Evolutionary conservation across 2,329 filamentous ascomycete genomes (phyloP), one percentile per base, ranked within the genome.

Genomic region (Calonectria hawksworthii): DNA sequence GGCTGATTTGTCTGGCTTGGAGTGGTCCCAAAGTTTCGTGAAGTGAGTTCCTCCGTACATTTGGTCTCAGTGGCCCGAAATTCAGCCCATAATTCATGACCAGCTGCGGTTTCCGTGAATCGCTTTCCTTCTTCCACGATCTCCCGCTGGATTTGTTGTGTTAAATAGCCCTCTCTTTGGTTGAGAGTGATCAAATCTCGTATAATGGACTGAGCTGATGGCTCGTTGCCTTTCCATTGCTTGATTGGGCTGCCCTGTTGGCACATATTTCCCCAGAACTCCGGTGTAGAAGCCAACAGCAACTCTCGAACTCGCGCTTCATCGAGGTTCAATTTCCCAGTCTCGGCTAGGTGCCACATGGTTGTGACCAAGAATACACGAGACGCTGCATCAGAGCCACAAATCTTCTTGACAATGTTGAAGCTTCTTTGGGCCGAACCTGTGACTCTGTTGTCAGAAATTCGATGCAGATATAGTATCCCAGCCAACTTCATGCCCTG

Each of bases 391-490:
- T 64, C 14, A 14, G 54, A 30, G 10, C 70, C 70, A 23, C 70
- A 73, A 13, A 73, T 68, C 14, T 68, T 73, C 18, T 73, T 30
- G 5, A 73, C 7, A 5, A 73, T 23, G 11, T 38, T 52, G 36
- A 73, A 68, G 32, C 38, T 54, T 41, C 30, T 23, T 44, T 68
- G 51, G 1, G 54, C 54, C 13, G 70, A 32, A 4, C 64, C 70
- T 3, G 70, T 54, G n/a, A 68, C 54, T 38, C 70, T 63, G 41
- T 73, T 73, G n/a, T 73, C 70, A 9, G 70, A 51, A 14, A 73
- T 73, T 0, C 70, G 64, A 64, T 73, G 70, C 6, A 68, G 44
- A 38, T 73, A 73, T 0, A 73, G 5, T 13, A 73, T 64, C 14
- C 70, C 70, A 3, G 36, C 70, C 3, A 68, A 13, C 2, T 21